phyloP scores from a whole-genome alignment of 257 asterid genomes.

The Misopates orontium region DNA sequence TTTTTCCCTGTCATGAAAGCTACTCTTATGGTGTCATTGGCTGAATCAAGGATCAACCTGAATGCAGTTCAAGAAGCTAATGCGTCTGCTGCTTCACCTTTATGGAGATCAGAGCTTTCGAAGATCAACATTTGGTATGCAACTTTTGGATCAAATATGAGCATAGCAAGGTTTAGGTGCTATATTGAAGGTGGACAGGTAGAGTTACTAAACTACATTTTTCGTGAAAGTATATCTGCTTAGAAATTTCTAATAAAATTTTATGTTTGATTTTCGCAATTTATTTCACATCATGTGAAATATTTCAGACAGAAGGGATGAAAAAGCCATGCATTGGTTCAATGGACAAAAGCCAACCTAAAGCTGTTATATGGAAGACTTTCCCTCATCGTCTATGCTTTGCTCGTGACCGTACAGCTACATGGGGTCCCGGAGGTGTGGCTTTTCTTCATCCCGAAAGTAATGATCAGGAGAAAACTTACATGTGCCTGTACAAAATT shows the following conservation, averaged over 20 bases:
- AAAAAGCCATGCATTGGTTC: conserved; percentile 67
- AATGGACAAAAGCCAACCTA: conserved; percentile 67
- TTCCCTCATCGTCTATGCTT: conserved; percentile 84
- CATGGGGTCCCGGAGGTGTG: conserved; percentile 99
- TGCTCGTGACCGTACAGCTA: conserved; percentile 62
- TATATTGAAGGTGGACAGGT: conserved; percentile 96
- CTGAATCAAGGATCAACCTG: conserved; percentile 32
- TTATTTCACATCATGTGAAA: conserved; percentile 14
- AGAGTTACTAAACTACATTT: conserved; percentile 22
- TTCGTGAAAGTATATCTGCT: neutral
- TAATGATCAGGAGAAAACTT: conserved; percentile 56
- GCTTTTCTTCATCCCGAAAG: conserved; percentile 86
- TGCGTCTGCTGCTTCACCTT: conserved; percentile 32
- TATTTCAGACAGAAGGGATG: conserved; percentile 83
- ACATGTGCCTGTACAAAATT: conserved; percentile 77
- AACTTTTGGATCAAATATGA: conserved; percentile 83
- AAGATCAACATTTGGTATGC: conserved; percentile 81
- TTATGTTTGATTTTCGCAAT: conserved; percentile 12
- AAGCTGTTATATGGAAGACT: conserved; percentile 63
- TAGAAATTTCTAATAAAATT: neutral
- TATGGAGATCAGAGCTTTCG: conserved; percentile 77
- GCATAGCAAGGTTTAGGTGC: conserved; percentile 63
- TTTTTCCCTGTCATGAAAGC: conserved; percentile 1
- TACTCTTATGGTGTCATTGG: conserved; percentile 22
- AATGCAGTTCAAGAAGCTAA: conserved; percentile 43